Evolutionary conservation across 1,284 basidiomycete species (phyloP).

Genomic region (Gymnopus androsaceus): DNA sequence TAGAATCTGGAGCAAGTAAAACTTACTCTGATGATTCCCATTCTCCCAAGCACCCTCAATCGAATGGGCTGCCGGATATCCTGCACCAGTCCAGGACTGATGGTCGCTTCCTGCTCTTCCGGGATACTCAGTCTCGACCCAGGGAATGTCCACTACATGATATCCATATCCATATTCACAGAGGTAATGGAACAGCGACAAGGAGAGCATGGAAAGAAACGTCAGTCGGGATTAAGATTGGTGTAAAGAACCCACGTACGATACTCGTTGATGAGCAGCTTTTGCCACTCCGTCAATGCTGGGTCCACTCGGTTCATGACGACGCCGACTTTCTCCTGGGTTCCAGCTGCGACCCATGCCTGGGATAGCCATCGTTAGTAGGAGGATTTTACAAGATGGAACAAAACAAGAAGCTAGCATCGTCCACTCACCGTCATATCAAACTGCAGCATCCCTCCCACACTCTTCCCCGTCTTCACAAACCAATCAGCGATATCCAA

Average conservation of each 20-base stretch:
- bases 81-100: constrained; percentile 41
- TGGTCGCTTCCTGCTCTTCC: constrained; percentile 41
- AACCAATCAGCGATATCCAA: constrained; percentile 54
- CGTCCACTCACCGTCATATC: constrained; percentile 28
- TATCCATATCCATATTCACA: neutral
- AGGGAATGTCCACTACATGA: constrained; percentile 20
- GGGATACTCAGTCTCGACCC: constrained; percentile 17
- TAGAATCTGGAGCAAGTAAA: neutral
- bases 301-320: constrained; percentile 17
- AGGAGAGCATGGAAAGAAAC: neutral
- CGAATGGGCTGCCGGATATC: constrained; percentile 42
- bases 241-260: constrained; percentile 12
- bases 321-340: constrained; percentile 19
- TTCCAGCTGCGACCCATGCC: constrained; percentile 35
- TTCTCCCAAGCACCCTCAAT: constrained; percentile 21
- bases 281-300: constrained; percentile 18
- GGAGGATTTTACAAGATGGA: constrained; percentile 46
- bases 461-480: constrained; percentile 37
- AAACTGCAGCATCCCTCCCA: constrained; percentile 51
- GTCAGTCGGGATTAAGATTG: too few relatives aligned
- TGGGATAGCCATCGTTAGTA: constrained; percentile 33
- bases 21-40: constrained; percentile 17
- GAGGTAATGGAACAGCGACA: neutral
- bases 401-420: constrained; percentile 4
- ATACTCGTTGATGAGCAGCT: constrained; percentile 19